Evolutionary conservation across 202 grass and related monocot genomes (phyloP), one percentile per base, ranked within the genome.

Genomic region (Musa balbisiana): DNA sequence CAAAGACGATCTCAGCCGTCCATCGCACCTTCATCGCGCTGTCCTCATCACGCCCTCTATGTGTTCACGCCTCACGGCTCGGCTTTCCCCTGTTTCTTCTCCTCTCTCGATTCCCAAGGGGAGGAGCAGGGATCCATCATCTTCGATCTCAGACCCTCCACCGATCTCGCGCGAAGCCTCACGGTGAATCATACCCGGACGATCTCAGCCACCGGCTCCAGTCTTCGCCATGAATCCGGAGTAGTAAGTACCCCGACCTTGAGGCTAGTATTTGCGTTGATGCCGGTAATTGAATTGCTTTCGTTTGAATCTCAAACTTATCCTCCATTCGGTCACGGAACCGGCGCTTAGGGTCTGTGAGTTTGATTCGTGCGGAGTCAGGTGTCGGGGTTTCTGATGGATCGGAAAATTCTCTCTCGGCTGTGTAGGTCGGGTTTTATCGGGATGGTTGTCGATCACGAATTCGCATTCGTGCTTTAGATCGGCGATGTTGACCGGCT

Each of bases 41-140:
- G 84, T 82, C 70, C 88, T 78, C 87, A 82, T 69, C 75, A 70
- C 63, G 52, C 64, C 85, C 76, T 80, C 71, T 89, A 87, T 91
- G 76, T 64, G 51, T 19, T 33, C 76, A 43, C 26, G 15, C 3
- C 10, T 27, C 27, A 0, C 29, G 0, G 29, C 29, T 33, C 29
- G 29, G 33, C 4, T 8, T 43, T 43, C 33, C 33, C 33, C 33
- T 5, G 33, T 8, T 43, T 43, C 33, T 6, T 22, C 21, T 22
- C 11, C 62, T 64, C n/a, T 24, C 19, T 23, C 21, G n/a, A 2
- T 0, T 25, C 2, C n/a, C 23, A 51, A 71, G 49, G 50, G 29
- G 71, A 56, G 52, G 71, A 26, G 71, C 52, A 73, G 52, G 52
- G 72, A 58, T 56, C 71, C 25, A 29, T 74, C 71, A 11, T 22